Evolutionary conservation across 768 basidiomycete species (phyloP), one percentile per base, ranked within the genome.

Genomic region (Amanita inopinata): DNA sequence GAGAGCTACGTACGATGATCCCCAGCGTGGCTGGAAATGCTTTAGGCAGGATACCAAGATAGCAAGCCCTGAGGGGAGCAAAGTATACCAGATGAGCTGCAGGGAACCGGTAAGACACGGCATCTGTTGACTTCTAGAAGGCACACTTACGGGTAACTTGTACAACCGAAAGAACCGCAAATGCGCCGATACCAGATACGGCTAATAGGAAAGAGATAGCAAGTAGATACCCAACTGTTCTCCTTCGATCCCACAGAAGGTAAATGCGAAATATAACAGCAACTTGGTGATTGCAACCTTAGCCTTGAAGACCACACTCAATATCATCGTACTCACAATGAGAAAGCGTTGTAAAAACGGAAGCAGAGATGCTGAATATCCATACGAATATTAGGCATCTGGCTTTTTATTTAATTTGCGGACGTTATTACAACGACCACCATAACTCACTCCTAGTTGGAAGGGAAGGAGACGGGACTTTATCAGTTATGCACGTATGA

Each of bases 291-390:
- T 7, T 28, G 27, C 7, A 7, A n/a, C n/a, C 7, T 28, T 28
- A 28, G 27, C 27, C 7, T n/a, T n/a, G n/a, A n/a, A n/a, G n/a
- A n/a, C n/a, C n/a, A n/a, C n/a, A n/a, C n/a, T n/a, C n/a, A n/a
- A n/a, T n/a, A n/a, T n/a, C n/a, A n/a, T n/a, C n/a, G n/a, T 20
- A 37, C 20, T 15, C 20, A 37, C 35, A 37, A 19, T 37, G 35
- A 17, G 35, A 18, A 17, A 22, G 5, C n/a, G 35, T 37, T 20
- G 18, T 18, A n/a, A 37, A 37, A 5, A 37, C 20, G 4, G 35
- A 20, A 4, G 18, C 18, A 18, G 18, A 15, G 11, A 37, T 18
- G 18, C 9, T 37, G 20, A 37, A 37, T 8, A 37, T 22, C 35
- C 35, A 37, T 8, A 20, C 35, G 18, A 37, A 37, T 14, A 19